phyloP scores from a whole-genome alignment of 129 eudicot species.

The Arctium minus region DNA sequence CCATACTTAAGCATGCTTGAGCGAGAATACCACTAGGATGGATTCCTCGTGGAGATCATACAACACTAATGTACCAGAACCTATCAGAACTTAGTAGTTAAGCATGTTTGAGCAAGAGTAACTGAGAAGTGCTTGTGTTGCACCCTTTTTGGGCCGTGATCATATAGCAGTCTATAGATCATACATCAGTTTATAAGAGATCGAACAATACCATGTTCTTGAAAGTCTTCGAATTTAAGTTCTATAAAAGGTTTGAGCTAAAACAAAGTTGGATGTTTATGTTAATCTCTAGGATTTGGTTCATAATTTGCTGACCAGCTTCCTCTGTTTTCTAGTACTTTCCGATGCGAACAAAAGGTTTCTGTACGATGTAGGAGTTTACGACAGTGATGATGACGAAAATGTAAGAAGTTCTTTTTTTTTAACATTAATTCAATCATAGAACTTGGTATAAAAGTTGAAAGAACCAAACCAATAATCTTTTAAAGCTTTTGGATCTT shows the following conservation, averaged over 20 bases:
- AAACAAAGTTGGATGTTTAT: not conserved
- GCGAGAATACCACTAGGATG: too few species aligned
- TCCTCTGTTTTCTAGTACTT: slow-evolving; percentile 44
- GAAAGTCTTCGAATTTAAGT: not conserved
- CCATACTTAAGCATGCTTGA: too few species aligned
- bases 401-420: slow-evolving; percentile 37
- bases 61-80: too few species aligned
- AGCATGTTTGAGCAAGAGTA: too few species aligned
- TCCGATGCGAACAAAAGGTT: slow-evolving; percentile 81
- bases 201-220: slow-evolving; percentile 10
- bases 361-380: slow-evolving; percentile 82
- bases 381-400: slow-evolving; percentile 65
- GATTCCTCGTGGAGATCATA: too few species aligned
- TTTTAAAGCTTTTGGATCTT: not conserved
- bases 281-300: not conserved
- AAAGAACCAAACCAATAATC: not conserved
- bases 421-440: not conserved
- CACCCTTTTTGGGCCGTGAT: too few species aligned
- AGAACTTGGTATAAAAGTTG: not conserved
- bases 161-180: too few species aligned
- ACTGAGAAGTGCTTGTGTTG: too few species aligned
- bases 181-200: not conserved
- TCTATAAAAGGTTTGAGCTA: not conserved
- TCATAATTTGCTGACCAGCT: not conserved
- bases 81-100: too few species aligned